These are phyloP conservation scores for Chrysoporthe deuterocubensis DNA, from an alignment of 2,329 filamentous ascomycete genomes.

Conservation along the genomic window DNA sequence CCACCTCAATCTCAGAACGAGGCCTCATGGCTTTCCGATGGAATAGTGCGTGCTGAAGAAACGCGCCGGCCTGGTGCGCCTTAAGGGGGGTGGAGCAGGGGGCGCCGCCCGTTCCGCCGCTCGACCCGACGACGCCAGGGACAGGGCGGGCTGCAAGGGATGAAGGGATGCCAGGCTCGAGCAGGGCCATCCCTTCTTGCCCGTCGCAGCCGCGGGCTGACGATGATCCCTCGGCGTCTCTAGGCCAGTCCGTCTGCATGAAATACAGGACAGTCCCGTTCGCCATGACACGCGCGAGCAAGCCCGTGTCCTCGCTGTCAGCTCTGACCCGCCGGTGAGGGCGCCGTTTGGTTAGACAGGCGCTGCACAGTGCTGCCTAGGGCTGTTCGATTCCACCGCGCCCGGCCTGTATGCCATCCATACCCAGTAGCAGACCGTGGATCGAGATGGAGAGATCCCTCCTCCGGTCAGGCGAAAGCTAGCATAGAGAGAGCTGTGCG, in stretches of 20 bases:
- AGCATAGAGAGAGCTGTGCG: not conserved
- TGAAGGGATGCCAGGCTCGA: slow-evolving; percentile 6
- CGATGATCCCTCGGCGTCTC: slow-evolving; percentile 14
- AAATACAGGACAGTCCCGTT: not conserved
- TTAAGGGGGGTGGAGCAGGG: not conserved
- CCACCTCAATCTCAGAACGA: too few species aligned
- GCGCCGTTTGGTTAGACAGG: not conserved
- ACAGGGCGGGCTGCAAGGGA: slow-evolving; percentile 21
- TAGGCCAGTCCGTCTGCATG: not conserved
- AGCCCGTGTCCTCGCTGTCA: not conserved
- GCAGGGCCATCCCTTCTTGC: slow-evolving; percentile 19
- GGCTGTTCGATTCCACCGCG: not conserved
- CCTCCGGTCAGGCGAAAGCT: not conserved
- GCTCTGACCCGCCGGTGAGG: not conserved
- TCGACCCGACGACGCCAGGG: slow-evolving; percentile 24
- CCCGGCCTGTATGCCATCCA: too few species aligned
- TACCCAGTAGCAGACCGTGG: too few species aligned
- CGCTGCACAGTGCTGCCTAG: not conserved
- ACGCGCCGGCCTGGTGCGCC: slow-evolving; percentile 34
- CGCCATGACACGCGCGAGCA: not conserved
- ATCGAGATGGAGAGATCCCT: too few species aligned
- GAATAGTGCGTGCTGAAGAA: slow-evolving; percentile 36
- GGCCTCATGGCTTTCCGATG: not conserved
- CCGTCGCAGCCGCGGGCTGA: slow-evolving; percentile 28
- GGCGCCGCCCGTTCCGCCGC: slow-evolving; percentile 27